Percentiles rank a stretch among this genome's conserved stretches.
phyloP scores from a whole-genome alignment of 2,329 filamentous ascomycete genomes.

The Colletotrichum sojae region DNA sequence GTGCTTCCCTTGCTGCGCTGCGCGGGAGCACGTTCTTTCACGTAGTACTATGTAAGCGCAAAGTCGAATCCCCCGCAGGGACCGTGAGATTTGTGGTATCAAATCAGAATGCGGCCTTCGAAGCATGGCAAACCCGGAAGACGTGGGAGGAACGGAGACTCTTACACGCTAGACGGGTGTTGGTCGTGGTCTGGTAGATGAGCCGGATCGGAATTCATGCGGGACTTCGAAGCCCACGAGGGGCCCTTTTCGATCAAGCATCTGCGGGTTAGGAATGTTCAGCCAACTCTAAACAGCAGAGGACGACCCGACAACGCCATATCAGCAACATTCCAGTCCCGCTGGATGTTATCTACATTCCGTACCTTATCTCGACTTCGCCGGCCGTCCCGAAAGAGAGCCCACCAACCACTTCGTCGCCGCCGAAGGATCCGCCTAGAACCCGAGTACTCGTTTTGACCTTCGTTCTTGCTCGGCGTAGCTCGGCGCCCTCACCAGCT shows the following conservation, averaged over 20 bases:
- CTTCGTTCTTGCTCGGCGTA: conserved; percentile 16
- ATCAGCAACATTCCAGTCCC: too few relatives aligned
- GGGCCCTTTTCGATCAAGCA: not conserved
- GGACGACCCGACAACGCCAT: conserved; percentile 15
- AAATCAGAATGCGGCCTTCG: not conserved
- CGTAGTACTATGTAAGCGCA: not conserved
- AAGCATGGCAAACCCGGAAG: conserved; percentile 1
- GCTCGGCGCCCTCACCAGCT: not conserved
- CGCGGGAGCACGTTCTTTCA: conserved; percentile 26
- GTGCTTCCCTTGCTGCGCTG: conserved; percentile 5
- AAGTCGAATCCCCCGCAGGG: conserved; percentile 11
- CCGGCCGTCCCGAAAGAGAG: not conserved
- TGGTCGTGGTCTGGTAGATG: not conserved
- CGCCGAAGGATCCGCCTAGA: conserved; percentile 17
- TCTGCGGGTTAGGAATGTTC: conserved; percentile 32
- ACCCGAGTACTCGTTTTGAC: conserved; percentile 13
- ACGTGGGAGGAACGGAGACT: conserved; percentile 1
- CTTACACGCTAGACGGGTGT: conserved; percentile 28
- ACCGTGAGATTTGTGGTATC: conserved; percentile 7
- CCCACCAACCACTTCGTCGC: not conserved
- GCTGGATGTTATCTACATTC: conserved; percentile 6
- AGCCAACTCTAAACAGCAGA: conserved; percentile 8
- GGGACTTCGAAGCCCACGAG: conserved; percentile 1
- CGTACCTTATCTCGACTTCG: conserved; percentile 11
- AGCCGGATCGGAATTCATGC: conserved; percentile 2